Evolutionary conservation across 768 basidiomycete species (phyloP).

Genomic region (Royoungia palumana): DNA sequence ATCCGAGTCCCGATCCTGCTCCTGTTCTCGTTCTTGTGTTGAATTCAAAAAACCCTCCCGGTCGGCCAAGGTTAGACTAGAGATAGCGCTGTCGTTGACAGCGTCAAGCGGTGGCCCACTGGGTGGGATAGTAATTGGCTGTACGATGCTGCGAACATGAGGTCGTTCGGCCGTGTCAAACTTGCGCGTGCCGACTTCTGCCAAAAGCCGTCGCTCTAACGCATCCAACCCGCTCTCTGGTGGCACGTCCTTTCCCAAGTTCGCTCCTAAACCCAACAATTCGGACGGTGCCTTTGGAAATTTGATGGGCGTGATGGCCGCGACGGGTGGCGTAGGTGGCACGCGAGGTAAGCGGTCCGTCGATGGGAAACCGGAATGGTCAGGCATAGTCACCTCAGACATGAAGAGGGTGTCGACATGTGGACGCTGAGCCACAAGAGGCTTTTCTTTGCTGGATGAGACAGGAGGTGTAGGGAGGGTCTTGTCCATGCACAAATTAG

Average conservation of each 20-base stretch:
- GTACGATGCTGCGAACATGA: conserved; percentile 37
- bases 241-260: conserved; percentile 16
- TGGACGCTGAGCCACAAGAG: conserved; percentile 12
- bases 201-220: conserved; percentile 62
- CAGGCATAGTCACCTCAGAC: conserved; percentile 7
- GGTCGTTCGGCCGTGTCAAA: conserved; percentile 29
- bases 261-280: conserved; percentile 22
- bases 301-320: conserved; percentile 38
- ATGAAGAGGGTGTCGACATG: conserved; percentile 34
- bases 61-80: conserved; percentile 42
- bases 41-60: conserved; percentile 18
- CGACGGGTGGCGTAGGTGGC: conserved; percentile 53
- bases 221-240: conserved; percentile 66
- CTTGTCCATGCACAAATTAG: conserved; percentile 42
- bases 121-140: conserved; percentile 39
- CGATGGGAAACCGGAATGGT: conserved; percentile 6
- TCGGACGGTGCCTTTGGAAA: conserved; percentile 34
- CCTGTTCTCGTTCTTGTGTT: conserved; percentile 21
- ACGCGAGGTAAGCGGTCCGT: conserved; percentile 19
- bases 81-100: conserved; percentile 46
- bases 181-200: conserved; percentile 69
- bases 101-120: conserved; percentile 21
- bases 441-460: conserved; percentile 40
- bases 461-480: conserved; percentile 60
- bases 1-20: conserved; percentile 32